phyloP scores from a whole-genome alignment of 2,329 filamentous ascomycete species.

The Neonectria faginata region DNA sequence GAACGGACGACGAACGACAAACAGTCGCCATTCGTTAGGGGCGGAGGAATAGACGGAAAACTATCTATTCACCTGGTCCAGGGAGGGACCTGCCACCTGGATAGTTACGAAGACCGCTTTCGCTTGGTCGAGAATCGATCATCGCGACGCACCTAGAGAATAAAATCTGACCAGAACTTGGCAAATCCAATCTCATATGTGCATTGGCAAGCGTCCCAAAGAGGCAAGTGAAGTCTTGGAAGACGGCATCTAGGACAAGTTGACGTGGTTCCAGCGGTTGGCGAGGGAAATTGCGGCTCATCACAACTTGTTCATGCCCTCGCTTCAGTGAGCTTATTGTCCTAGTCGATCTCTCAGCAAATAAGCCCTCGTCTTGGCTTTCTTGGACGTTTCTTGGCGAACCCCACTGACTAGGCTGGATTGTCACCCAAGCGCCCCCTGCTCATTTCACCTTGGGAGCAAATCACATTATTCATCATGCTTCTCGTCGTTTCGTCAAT shows the following conservation, averaged over 20 bases:
- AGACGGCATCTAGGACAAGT: neutral
- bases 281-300: constrained; percentile 4
- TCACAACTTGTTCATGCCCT: constrained; percentile 6
- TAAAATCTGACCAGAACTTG: constrained; percentile 4
- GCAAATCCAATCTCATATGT: constrained; percentile 13
- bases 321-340: neutral
- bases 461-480: constrained; percentile 11
- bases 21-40: neutral
- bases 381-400: constrained; percentile 14
- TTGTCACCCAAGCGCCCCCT: constrained; percentile 16
- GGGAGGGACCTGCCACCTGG: neutral
- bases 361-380: constrained; percentile 8
- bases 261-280: neutral
- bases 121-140: neutral
- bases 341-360: neutral
- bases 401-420: constrained; percentile 20
- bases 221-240: constrained; percentile 20
- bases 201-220: constrained; percentile 10
- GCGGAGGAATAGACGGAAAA: neutral
- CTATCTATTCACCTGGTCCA: neutral
- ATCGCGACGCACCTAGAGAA: neutral
- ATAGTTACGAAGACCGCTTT: neutral
- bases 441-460: constrained; percentile 18
- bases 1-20: neutral
- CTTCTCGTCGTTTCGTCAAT: constrained; percentile 4